Percentiles rank a stretch among this genome's conserved stretches.
phyloP scores from a whole-genome alignment of 805 yeast genomes.

The Candida tammaniensis region DNA sequence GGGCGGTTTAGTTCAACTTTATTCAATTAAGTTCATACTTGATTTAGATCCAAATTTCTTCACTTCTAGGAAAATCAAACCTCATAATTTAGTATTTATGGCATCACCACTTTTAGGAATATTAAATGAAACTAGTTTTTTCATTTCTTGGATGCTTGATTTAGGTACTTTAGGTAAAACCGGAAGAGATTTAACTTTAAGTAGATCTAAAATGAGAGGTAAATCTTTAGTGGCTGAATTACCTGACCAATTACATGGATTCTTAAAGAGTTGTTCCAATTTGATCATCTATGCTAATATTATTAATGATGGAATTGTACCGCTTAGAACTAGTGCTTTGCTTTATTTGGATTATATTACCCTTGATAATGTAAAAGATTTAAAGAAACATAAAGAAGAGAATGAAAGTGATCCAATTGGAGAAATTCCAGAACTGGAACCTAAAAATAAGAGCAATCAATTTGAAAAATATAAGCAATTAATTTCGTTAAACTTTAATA shows the following conservation, averaged over 20 bases:
- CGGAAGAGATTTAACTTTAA: conserved; percentile 42
- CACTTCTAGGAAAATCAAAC: conserved; percentile 21
- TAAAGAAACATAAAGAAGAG: conserved; percentile 17
- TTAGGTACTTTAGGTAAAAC: conserved; percentile 45
- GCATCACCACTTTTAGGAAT: conserved; percentile 45
- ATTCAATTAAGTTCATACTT: conserved; percentile 37
- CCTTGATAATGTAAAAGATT: conserved; percentile 34
- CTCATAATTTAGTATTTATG: conserved; percentile 34
- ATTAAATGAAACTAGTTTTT: conserved; percentile 37
- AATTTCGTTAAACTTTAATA: conserved; percentile 17
- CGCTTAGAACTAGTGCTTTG: conserved; percentile 41
- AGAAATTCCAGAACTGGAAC: conserved; percentile 26
- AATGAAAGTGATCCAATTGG: conserved; percentile 17
- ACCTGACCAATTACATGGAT: conserved; percentile 37
- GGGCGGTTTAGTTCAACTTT: conserved; percentile 43
- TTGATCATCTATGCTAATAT: conserved; percentile 44
- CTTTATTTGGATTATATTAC: conserved; percentile 43
- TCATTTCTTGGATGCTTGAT: conserved; percentile 40
- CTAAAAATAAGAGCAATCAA: conserved; percentile 4
- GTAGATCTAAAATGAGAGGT: conserved; percentile 27
- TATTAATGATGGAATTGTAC: conserved; percentile 45
- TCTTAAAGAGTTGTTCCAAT: conserved; percentile 27
- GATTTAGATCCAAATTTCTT: conserved; percentile 27
- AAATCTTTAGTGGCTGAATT: conserved; percentile 36
- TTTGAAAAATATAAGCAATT: conserved; percentile 16